These are phyloP conservation scores for Sporobolomyces pararoseus DNA, from an alignment of 768 basidiomycete species.

Conservation along the genomic window DNA sequence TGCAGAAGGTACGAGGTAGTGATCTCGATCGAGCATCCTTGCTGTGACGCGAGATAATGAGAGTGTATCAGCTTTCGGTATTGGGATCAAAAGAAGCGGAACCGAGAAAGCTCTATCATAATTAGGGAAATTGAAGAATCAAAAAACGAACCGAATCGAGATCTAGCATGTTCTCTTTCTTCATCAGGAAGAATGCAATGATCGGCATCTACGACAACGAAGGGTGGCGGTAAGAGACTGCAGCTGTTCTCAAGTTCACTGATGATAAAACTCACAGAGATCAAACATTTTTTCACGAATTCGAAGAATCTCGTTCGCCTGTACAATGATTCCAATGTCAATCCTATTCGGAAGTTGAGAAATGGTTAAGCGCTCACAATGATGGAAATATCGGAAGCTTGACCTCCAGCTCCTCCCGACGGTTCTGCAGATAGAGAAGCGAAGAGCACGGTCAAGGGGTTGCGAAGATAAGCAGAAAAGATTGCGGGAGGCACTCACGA, in stretches of 20 bases:
- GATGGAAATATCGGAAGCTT: conserved; percentile 84
- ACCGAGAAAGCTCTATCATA: no score
- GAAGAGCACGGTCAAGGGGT: neutral
- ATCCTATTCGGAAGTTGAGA: neutral
- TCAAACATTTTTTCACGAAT: conserved; percentile 40
- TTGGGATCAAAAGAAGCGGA: no score
- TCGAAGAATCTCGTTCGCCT: conserved; percentile 90
- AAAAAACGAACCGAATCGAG: conserved; percentile 20
- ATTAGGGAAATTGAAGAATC: no score
- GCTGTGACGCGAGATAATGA: neutral
- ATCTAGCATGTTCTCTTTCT: conserved; percentile 17
- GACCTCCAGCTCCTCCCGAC: conserved; percentile 90
- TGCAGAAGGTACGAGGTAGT: conserved; percentile 28
- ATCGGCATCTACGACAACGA: conserved; percentile 24
- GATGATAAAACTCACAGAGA: conserved; percentile 13
- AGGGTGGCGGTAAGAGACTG: neutral
- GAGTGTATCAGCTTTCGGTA: no score
- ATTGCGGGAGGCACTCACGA: conserved; percentile 57
- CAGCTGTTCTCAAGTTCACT: neutral
- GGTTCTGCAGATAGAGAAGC: conserved; percentile 62
- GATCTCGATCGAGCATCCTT: conserved; percentile 40
- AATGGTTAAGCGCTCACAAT: conserved; percentile 11
- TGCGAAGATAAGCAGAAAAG: neutral
- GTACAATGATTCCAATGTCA: conserved; percentile 54
- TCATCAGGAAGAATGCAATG: conserved; percentile 20